Evolutionary conservation across 169 alveolate species (phyloP).

Genomic region (Prorocentrum cordatum): DNA sequence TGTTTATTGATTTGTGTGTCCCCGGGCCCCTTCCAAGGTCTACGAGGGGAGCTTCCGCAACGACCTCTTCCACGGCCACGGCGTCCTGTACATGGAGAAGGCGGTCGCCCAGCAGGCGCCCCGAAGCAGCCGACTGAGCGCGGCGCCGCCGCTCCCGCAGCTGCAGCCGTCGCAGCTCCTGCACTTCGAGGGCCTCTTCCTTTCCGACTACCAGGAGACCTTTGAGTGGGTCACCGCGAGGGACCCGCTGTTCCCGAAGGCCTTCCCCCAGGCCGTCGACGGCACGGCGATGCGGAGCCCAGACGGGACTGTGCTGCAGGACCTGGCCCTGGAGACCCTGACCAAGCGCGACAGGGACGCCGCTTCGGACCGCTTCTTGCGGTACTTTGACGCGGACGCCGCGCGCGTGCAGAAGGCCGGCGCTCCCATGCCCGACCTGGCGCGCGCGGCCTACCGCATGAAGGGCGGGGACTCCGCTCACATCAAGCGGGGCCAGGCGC

Average conservation of each 20-base stretch:
- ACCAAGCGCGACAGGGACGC: neutral
- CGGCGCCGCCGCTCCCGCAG: neutral
- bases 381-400: neutral
- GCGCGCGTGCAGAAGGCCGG: neutral
- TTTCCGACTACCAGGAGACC: neutral
- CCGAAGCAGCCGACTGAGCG: too few relatives aligned
- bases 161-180: neutral
- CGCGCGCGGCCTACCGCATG: neutral
- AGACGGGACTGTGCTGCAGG: neutral
- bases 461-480: slow-evolving; percentile 53
- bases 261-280: neutral
- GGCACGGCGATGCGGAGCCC: neutral
- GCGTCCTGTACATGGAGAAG: neutral
- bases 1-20: too few relatives aligned
- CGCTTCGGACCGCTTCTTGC: neutral
- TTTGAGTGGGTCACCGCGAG: neutral
- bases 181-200: neutral
- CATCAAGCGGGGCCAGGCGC: slow-evolving; percentile 30
- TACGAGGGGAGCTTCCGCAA: slow-evolving; percentile 2
- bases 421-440: neutral
- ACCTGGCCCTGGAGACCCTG: neutral
- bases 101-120: neutral
- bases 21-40: too few relatives aligned
- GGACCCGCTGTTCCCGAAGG: neutral
- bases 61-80: slow-evolving; percentile 18